Percentiles rank a stretch among this genome's conserved stretches.
Evolutionary conservation across 768 basidiomycete species (phyloP).

Genomic region (Mycena indigotica): DNA sequence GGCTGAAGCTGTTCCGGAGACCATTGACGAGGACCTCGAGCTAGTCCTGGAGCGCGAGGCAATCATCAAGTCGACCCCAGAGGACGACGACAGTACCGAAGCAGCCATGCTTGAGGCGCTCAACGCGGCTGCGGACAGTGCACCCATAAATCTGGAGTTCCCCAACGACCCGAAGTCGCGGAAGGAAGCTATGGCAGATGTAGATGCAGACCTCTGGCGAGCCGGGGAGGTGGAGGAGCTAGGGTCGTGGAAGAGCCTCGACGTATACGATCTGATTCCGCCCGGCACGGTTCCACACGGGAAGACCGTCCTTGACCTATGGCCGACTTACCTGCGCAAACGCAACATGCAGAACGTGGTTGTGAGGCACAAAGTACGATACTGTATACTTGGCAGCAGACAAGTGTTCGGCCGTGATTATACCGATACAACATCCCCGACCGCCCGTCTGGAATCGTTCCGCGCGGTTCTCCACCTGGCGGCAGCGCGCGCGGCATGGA

Average conservation of each 20-base stretch:
- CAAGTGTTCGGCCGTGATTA: conserved; percentile 32
- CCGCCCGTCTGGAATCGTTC: conserved; percentile 27
- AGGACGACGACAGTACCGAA: not conserved
- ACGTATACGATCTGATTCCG: conserved; percentile 30
- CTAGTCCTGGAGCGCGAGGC: not conserved
- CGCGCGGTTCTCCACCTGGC: conserved; percentile 32
- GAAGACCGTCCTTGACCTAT: conserved; percentile 33
- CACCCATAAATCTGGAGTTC: not conserved
- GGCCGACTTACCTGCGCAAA: conserved; percentile 34
- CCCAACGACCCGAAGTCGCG: not conserved
- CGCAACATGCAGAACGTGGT: conserved; percentile 28
- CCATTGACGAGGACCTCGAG: not conserved
- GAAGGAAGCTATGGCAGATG: not conserved
- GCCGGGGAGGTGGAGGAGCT: conserved; percentile 26
- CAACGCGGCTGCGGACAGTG: not conserved
- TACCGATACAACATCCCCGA: conserved; percentile 29
- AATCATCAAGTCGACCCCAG: not conserved
- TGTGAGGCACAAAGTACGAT: conserved; percentile 35
- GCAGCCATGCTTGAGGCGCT: not conserved
- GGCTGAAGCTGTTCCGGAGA: not conserved
- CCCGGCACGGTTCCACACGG: conserved; percentile 16
- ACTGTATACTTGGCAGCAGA: conserved; percentile 34
- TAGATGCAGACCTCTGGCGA: conserved; percentile 18
- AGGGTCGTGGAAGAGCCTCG: conserved; percentile 28
- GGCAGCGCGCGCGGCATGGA: conserved; percentile 26